Conservation (phyloP, 2,329 filamentous ascomycete genomes). For the Apiospora marii region DNA sequence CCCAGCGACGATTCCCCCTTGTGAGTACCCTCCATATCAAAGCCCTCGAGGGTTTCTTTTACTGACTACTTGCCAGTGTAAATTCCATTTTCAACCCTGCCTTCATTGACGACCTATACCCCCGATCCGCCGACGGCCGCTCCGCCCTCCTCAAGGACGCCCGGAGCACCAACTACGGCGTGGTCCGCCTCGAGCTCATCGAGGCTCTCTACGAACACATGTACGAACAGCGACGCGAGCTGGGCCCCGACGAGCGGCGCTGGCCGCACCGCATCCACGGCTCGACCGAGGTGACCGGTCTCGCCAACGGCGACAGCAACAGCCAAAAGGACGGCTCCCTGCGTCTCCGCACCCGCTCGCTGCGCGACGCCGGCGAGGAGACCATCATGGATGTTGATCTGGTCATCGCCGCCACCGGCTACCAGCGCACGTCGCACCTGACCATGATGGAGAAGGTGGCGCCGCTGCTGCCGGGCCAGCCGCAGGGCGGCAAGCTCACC, state of each 20-base stretch:
- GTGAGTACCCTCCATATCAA: conserved; percentile 58
- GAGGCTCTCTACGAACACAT: conserved; percentile 88
- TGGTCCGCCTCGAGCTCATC: conserved; percentile 89
- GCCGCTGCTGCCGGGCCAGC: conserved; percentile 65
- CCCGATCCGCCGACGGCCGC: conserved; percentile 69
- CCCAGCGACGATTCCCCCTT: conserved; percentile 97
- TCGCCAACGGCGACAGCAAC: conserved; percentile 56
- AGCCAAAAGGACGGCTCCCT: conserved; percentile 54
- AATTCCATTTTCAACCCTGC: conserved; percentile 97
- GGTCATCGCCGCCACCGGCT: conserved; percentile 88
- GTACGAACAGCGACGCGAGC: conserved; percentile 82
- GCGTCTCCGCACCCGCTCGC: conserved; percentile 65
- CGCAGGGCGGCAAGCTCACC: conserved; percentile 56
- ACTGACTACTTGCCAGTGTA: conserved; percentile 60
- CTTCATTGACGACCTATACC: conserved; percentile 79
- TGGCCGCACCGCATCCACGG: conserved; percentile 87
- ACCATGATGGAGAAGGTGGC: conserved; percentile 74
- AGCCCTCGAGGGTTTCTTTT: conserved; percentile 2
- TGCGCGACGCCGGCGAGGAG: conserved; percentile 47
- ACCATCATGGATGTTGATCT: conserved; percentile 80
- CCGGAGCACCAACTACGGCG: conserved; percentile 90
- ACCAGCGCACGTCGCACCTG: conserved; percentile 79
- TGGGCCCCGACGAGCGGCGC: conserved; percentile 70
- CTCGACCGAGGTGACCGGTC: conserved; percentile 69
- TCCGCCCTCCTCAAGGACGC: conserved; percentile 69